Evolutionary conservation across 192 early-diverging fungal species (phyloP).

Genomic region (Dissophora ornata): DNA sequence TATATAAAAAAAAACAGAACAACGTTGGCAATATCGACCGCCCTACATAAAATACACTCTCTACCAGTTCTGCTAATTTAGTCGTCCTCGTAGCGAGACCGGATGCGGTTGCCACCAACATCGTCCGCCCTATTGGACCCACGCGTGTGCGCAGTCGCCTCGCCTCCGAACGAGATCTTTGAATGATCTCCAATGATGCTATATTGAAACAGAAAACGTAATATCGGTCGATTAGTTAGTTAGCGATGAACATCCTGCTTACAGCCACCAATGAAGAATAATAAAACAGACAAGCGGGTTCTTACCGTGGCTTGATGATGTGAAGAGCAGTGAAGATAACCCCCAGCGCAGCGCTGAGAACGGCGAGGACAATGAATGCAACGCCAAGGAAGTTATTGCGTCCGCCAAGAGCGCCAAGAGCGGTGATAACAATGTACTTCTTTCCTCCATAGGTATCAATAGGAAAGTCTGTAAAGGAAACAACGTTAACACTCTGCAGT

Average conservation of each 20-base stretch:
- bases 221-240: too few species aligned
- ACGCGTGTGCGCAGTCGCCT: slow-evolving; percentile 55
- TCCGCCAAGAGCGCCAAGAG: slow-evolving; percentile 91
- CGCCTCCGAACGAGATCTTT: slow-evolving; percentile 73
- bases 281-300: background rate
- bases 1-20: too few species aligned
- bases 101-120: slow-evolving; percentile 43
- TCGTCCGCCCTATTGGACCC: slow-evolving; percentile 32
- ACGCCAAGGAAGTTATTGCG: slow-evolving; percentile 96
- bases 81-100: slow-evolving; percentile 50
- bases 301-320: slow-evolving; percentile 89
- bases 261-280: background rate
- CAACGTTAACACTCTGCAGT: too few species aligned
- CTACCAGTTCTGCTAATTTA: too few species aligned
- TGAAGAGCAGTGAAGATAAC: slow-evolving; percentile 90
- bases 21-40: too few species aligned
- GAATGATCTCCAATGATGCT: slow-evolving; percentile 81
- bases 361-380: slow-evolving; percentile 91
- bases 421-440: slow-evolving; percentile 93
- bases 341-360: slow-evolving; percentile 89
- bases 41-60: too few species aligned
- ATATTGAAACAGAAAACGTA: background rate
- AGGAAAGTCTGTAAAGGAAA: slow-evolving; percentile 76
- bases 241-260: background rate
- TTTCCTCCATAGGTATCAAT: slow-evolving; percentile 90